Evolutionary conservation across 495 filamentous ascomycete genomes (phyloP), one percentile per base, ranked within the genome.

Genomic region (Podospora anserina): DNA sequence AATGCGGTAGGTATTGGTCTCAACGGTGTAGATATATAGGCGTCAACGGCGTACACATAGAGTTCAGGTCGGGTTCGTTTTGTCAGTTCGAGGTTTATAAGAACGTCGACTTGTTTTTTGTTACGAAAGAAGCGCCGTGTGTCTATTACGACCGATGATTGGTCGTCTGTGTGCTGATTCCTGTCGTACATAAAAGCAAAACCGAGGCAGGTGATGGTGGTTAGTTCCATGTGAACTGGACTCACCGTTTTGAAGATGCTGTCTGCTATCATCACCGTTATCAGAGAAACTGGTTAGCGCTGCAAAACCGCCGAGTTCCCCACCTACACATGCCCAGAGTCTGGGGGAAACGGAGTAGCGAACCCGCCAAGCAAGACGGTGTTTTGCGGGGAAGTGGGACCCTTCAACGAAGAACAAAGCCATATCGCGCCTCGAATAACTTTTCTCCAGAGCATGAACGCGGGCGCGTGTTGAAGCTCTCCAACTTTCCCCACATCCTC

Each of bases 351-450:
- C 20, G 23, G n/a, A 26, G n/a, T 26, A 15, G 23, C 55, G 4
- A 58, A 63, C n/a, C 61, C 61, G 61, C 61, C 61, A 63, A 63
- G 32, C n/a, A 11, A 9, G 9, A 13, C 5, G n/a, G 27, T 20
- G 30, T 63, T 63, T 28, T 63, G 61, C 32, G 61, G 61, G 61
- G 61, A 63, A 63, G 61, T 63, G 61, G 61, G 32, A 13, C 27
- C 5, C 16, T 32, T 63, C 28, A 63, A 56, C 54, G 15, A 56
- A 18, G 16, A 19, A 18, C 16, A 20, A 56, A 56, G 54, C 5
- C 54, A 56, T 18, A 4, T 18, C 15, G 4, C 19, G 6, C 19
- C 54, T 58, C 18, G 55, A 58, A 20, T 15, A 19, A 20, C 6
- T 23, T 26, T 26, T 26, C 13, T 26, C n/a, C 16, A 18, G 54